These are phyloP conservation scores for Spongiforma sp. DNA, from an alignment of 1,284 basidiomycete genomes.

Conservation along the genomic window DNA sequence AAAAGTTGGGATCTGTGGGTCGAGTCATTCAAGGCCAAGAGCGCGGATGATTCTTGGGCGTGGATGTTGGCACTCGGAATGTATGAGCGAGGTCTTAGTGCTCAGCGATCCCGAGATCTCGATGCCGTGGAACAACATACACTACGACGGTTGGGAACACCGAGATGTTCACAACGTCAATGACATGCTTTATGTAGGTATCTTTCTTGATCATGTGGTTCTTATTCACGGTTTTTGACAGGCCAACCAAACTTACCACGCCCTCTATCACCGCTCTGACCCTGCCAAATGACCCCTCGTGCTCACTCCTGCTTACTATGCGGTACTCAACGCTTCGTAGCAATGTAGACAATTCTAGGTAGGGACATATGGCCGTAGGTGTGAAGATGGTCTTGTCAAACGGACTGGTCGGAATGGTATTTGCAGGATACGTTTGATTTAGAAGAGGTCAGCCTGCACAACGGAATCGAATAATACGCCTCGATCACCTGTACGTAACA, in stretches of 20 bases:
- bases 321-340: conserved; percentile 94
- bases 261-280: conserved; percentile 77
- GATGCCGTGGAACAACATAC: conserved; percentile 93
- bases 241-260: conserved; percentile 86
- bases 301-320: conserved; percentile 93
- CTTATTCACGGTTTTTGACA: conserved; percentile 8
- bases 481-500: conserved; percentile 57
- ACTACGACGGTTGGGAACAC: conserved; percentile 96
- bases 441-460: conserved; percentile 69
- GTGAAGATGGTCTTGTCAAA: conserved; percentile 95
- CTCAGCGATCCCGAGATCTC: conserved; percentile 99
- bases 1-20: conserved; percentile 93
- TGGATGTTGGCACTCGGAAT: conserved; percentile 95
- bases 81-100: conserved; percentile 98
- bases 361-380: conserved; percentile 96
- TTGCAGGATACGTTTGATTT: conserved; percentile 78
- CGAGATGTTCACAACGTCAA: conserved; percentile 96
- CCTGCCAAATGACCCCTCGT: conserved; percentile 90
- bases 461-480: conserved; percentile 80
- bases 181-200: conserved; percentile 82
- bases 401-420: conserved; percentile 93
- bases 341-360: conserved; percentile 99
- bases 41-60: conserved; percentile 57
- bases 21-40: conserved; percentile 73
- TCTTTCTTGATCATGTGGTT: background rate